Base-by-base conservation (phyloP, 345 rosid genomes). In the Turritis glabra region DNA sequence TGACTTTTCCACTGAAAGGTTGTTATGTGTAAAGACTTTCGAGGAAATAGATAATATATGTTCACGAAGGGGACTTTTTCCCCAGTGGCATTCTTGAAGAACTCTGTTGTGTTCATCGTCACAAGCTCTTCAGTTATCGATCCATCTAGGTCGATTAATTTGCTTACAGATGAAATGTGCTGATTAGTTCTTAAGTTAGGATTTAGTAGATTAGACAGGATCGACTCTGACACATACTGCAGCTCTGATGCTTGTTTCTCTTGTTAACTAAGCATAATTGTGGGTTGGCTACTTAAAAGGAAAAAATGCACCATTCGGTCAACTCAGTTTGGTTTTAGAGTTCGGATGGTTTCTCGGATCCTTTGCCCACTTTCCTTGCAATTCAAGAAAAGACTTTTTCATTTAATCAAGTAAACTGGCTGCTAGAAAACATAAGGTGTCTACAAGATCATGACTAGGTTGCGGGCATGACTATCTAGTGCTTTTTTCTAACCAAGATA, bases 11-110 rank as follows among this genome's bases (percentile, higher is more conserved):
- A 17, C 37, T 43, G 30, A 47, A 27, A 48, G 18, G 13, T 25
- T 30, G 17, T 66, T 15, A 40, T 9, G 69, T 50, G 62, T 72
- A 3, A 3, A 59, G 47, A 50, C 40, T 48, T 71, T 37, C 40
- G 56, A 22, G 9, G 9, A 71, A 58, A 59, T 9, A 46, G 40
- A 11, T 21, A 14, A 40, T 13, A 40, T 13, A 8, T 3, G 12
- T 47, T 18, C 12, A 19, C 23, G 52, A 47, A 18, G 19, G 47
- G 48, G 4, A 43, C 9, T 41, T n/a, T 43, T 6, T n/a, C 2
- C 0, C 9, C 19, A 43, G 48, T 43, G 18, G 17, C 9, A 5
- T 5, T 40, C 44, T 40, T 40, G n/a, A 14, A 43, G 8, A 43
- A 15, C 0, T 5, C 18, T 6, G 8, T 41, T 18, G 47, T n/a